phyloP scores from a whole-genome alignment of 345 rosid genomes.

The Rubroshorea leprosula region DNA sequence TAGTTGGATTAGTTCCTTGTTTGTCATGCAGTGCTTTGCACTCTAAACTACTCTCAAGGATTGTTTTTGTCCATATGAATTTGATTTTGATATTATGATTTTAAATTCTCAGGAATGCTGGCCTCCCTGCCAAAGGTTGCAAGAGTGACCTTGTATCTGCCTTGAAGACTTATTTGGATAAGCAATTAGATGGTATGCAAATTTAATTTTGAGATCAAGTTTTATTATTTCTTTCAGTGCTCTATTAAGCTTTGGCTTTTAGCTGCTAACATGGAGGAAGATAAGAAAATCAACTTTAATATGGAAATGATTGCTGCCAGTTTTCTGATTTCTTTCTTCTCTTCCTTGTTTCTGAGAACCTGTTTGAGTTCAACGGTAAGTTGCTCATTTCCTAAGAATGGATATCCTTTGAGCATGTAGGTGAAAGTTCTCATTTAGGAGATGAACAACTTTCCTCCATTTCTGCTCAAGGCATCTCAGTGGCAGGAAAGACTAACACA shows the following conservation, averaged over 20 bases:
- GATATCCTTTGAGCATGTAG: slow-evolving; percentile 27
- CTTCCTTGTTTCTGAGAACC: neutral
- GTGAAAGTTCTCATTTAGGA: slow-evolving; percentile 31
- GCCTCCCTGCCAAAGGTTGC: slow-evolving; percentile 71
- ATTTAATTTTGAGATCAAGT: neutral
- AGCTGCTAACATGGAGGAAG: slow-evolving; percentile 1
- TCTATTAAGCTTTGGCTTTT: neutral
- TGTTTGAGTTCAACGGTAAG: neutral
- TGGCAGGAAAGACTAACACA: slow-evolving; percentile 22
- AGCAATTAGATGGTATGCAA: slow-evolving; percentile 41
- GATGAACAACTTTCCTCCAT: slow-evolving; percentile 23
- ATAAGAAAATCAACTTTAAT: neutral
- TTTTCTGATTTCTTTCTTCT: neutral
- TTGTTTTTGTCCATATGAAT: too few species aligned
- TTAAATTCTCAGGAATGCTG: too few species aligned
- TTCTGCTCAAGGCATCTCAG: slow-evolving; percentile 21
- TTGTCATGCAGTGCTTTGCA: too few species aligned
- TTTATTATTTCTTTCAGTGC: slow-evolving; percentile 7
- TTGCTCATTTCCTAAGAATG: slow-evolving; percentile 10
- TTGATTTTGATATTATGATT: too few species aligned
- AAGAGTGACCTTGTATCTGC: slow-evolving; percentile 69
- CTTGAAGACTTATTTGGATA: slow-evolving; percentile 44
- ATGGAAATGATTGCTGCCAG: too few species aligned
- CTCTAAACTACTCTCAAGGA: too few species aligned
- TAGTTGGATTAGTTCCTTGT: too few species aligned